A percentile compares a stretch with the other conserved stretches of the same genome.
phyloP scores from a whole-genome alignment of 805 yeast genomes.

The Kuraishia floccosa region DNA sequence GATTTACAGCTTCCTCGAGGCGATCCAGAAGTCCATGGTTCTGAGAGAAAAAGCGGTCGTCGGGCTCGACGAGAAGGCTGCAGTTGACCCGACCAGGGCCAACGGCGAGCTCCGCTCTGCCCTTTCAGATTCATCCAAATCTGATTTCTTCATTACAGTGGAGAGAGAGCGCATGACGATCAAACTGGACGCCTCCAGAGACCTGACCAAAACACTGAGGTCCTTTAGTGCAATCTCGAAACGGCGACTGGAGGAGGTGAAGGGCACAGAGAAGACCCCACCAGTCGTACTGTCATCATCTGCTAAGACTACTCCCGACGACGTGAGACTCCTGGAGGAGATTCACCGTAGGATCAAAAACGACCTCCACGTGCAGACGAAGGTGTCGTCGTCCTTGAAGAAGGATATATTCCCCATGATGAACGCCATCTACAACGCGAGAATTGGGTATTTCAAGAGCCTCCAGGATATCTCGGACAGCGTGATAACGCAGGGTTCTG shows the following conservation, averaged over 20 bases:
- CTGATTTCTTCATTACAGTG: too few relatives aligned
- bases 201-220: slow-evolving; percentile 20
- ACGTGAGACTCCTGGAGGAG: slow-evolving; percentile 5
- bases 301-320: too few relatives aligned
- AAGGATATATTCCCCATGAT: slow-evolving; percentile 38
- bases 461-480: slow-evolving; percentile 82
- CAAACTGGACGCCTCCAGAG: slow-evolving; percentile 20
- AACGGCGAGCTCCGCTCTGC: slow-evolving; percentile 10
- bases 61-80: slow-evolving; percentile 13
- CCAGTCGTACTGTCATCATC: too few relatives aligned
- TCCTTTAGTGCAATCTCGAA: too few relatives aligned
- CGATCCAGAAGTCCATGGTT: slow-evolving; percentile 32
- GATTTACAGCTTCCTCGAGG: slow-evolving; percentile 46
- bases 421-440: slow-evolving; percentile 64
- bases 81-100: slow-evolving; percentile 5
- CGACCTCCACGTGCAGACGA: slow-evolving; percentile 31
- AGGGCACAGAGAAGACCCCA: too few relatives aligned
- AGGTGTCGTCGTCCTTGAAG: slow-evolving; percentile 24
- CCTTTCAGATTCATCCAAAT: too few relatives aligned
- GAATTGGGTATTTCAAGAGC: slow-evolving; percentile 73
- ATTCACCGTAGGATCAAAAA: slow-evolving; percentile 11
- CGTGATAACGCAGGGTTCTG: slow-evolving; percentile 39
- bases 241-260: too few relatives aligned
- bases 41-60: slow-evolving; percentile 28
- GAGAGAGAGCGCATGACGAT: slow-evolving; percentile 16